A percentile compares a stretch with the other conserved stretches of the same genome.
phyloP scores from a whole-genome alignment of 257 asterid genomes.

The Solanum tarapatanum region DNA sequence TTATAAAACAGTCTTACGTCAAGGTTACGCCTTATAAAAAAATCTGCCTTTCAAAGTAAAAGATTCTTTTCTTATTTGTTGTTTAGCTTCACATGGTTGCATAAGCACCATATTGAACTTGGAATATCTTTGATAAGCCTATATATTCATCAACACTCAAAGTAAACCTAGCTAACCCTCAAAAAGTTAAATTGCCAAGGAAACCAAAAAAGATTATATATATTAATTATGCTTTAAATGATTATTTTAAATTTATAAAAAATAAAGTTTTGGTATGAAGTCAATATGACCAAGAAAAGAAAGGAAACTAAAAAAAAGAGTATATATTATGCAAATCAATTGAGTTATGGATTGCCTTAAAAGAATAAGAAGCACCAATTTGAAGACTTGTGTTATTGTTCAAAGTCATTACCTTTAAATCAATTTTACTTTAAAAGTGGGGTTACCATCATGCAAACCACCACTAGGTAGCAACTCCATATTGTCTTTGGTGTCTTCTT shows the following conservation, averaged over 20 bases:
- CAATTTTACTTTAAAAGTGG: background rate
- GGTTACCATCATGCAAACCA: constrained; percentile 1
- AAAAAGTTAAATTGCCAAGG: background rate
- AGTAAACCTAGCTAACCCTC: background rate
- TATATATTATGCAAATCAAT: background rate
- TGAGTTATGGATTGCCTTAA: background rate
- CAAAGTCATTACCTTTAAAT: background rate
- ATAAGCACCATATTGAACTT: background rate
- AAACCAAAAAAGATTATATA: no score
- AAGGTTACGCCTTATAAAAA: background rate
- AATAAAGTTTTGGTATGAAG: background rate
- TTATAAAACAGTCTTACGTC: background rate
- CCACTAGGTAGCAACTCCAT: background rate
- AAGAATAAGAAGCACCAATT: background rate
- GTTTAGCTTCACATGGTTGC: background rate
- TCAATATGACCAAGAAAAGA: background rate
- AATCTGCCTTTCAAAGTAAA: background rate
- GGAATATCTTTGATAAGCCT: background rate
- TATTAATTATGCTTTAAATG: background rate
- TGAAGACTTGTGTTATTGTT: background rate
- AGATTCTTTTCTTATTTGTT: background rate
- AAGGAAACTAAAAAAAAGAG: background rate
- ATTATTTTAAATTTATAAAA: background rate
- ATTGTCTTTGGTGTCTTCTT: background rate
- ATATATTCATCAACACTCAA: background rate